phyloP scores from a whole-genome alignment of 257 asterid genomes.

The Solanum etuberosum region DNA sequence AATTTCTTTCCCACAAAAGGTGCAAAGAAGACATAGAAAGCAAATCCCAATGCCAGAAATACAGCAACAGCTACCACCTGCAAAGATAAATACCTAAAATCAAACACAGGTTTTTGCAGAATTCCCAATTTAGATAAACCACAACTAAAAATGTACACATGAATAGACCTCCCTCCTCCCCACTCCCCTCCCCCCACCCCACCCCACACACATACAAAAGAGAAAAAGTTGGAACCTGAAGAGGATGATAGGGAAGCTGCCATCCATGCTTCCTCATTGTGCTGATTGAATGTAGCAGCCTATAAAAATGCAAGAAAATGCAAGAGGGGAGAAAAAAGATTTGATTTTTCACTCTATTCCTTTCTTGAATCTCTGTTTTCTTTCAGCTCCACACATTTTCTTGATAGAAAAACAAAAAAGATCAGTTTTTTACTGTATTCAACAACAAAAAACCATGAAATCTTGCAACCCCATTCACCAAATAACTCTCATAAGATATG shows the following conservation, averaged over 20 bases:
- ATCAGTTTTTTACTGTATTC: constrained; percentile 10
- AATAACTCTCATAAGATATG: not conserved
- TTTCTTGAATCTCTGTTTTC: not conserved
- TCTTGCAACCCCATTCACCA: constrained; percentile 33
- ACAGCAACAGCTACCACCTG: constrained; percentile 99
- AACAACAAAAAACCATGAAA: constrained; percentile 22
- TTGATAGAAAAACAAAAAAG: constrained; percentile 21
- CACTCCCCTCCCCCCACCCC: not conserved
- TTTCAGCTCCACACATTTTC: constrained; percentile 36
- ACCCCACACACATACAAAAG: not conserved
- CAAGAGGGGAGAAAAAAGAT: not conserved
- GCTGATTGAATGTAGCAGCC: constrained; percentile 16
- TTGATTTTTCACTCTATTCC: constrained; percentile 13
- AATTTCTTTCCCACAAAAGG: constrained; percentile 87
- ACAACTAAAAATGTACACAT: not conserved
- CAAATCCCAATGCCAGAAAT: constrained; percentile 95
- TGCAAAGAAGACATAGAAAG: constrained; percentile 97
- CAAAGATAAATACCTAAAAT: constrained; percentile 7
- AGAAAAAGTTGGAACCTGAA: constrained; percentile 50
- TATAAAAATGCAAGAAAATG: constrained; percentile 22
- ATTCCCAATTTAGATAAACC: not conserved
- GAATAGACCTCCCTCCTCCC: not conserved
- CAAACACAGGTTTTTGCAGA: not conserved
- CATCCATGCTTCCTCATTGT: constrained; percentile 99
- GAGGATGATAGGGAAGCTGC: constrained; percentile 99